A percentile compares a stretch with the other conserved stretches of the same genome.
Evolutionary conservation across 108 stramenopile genomes (phyloP).

Genomic region (Skeletonema costatum): DNA sequence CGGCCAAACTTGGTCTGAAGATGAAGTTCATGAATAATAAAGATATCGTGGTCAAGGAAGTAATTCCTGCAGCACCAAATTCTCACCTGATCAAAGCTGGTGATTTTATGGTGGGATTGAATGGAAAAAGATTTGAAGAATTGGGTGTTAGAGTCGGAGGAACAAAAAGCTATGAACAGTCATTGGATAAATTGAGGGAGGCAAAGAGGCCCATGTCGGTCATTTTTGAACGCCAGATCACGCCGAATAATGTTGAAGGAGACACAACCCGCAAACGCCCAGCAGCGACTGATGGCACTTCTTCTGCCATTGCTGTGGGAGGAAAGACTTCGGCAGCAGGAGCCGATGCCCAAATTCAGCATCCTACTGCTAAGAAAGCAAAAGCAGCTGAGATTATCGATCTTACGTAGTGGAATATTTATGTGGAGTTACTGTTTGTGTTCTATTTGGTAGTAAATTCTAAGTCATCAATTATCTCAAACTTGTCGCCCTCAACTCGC

Average conservation of each 20-base stretch:
- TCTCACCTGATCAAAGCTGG: not conserved
- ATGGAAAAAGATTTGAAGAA: not conserved
- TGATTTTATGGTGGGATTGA: not conserved
- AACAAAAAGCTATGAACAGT: not conserved
- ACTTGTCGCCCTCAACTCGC: not conserved
- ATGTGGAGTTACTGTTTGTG: not conserved
- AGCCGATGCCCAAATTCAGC: not conserved
- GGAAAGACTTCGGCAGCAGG: not conserved
- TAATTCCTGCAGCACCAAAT: not conserved
- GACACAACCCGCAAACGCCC: not conserved
- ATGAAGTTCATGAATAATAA: not conserved
- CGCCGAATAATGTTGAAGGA: not conserved
- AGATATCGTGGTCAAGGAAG: not conserved
- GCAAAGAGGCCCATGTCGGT: not conserved
- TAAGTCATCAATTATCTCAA: not conserved
- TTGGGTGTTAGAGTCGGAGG: not conserved
- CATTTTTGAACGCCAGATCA: not conserved
- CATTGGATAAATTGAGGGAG: not conserved
- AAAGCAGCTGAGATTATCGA: constrained; percentile 5
- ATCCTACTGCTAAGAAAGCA: constrained; percentile 1
- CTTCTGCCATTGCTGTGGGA: not conserved
- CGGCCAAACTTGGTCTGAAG: not conserved
- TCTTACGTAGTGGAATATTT: not conserved
- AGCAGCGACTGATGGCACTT: not conserved
- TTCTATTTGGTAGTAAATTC: not conserved